These are phyloP conservation scores for Pulveroboletus sp. DNA, from an alignment of 768 basidiomycete species.

Conservation along the genomic window DNA sequence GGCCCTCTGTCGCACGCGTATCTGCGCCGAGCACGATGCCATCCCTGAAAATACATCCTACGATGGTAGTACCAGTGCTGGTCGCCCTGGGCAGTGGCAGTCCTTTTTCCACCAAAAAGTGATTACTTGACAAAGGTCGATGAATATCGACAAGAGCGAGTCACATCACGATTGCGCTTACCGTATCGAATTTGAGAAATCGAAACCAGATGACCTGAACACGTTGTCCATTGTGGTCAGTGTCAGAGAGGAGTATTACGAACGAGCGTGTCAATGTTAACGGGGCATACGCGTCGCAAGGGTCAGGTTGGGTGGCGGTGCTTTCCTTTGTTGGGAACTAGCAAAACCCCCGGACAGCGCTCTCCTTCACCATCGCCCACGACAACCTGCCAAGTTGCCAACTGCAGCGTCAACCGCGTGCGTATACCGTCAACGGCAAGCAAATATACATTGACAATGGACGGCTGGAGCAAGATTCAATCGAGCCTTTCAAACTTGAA, in stretches of 20 bases:
- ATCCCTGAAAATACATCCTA: slow-evolving; percentile 88
- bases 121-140: slow-evolving; percentile 46
- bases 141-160: neutral
- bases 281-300: slow-evolving; percentile 31
- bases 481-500: slow-evolving; percentile 61
- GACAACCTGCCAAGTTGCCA: slow-evolving; percentile 1
- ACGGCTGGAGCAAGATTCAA: slow-evolving; percentile 64
- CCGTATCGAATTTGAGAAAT: slow-evolving; percentile 76
- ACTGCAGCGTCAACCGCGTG: neutral
- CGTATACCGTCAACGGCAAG: neutral
- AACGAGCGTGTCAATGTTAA: neutral
- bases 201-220: slow-evolving; percentile 58
- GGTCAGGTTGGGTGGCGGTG: slow-evolving; percentile 25
- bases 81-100: slow-evolving; percentile 77
- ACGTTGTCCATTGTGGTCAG: slow-evolving; percentile 39
- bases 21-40: slow-evolving; percentile 95
- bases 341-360: slow-evolving; percentile 15
- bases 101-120: slow-evolving; percentile 66
- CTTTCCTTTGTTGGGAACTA: slow-evolving; percentile 1
- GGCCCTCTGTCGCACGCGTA: slow-evolving; percentile 91
- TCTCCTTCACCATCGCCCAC: neutral
- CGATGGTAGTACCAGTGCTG: slow-evolving; percentile 96
- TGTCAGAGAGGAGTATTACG: neutral
- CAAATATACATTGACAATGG: slow-evolving; percentile 28
- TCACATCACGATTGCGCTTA: slow-evolving; percentile 24